Conservation (phyloP, 73 alveolate species). For the Tetrahymena borealis region DNA sequence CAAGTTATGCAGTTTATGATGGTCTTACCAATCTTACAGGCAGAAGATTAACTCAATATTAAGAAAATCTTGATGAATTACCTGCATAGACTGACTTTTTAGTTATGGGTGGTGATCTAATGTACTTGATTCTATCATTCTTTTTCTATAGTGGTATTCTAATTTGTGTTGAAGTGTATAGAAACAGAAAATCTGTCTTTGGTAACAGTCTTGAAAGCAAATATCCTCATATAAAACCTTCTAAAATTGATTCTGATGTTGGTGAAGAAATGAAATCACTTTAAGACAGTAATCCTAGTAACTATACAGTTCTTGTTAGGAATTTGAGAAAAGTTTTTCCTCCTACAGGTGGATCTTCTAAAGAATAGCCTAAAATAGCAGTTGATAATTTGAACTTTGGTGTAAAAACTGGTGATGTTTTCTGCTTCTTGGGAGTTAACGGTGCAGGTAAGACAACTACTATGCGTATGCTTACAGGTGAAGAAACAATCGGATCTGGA, state of each 20-base stretch:
- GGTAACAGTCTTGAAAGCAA: background rate
- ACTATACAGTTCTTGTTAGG: conserved; percentile 45
- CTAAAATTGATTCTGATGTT: conserved; percentile 42
- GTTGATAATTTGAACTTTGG: conserved; percentile 40
- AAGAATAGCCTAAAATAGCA: background rate
- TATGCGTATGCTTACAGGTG: conserved; percentile 18
- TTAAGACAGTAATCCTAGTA: conserved; percentile 39
- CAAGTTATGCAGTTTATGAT: background rate
- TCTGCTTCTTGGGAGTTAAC: conserved; percentile 50
- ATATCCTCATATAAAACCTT: conserved; percentile 12
- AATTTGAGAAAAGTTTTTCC: conserved; percentile 52
- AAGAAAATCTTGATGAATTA: conserved; percentile 3
- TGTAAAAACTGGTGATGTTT: conserved; percentile 56
- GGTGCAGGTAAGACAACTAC: conserved; percentile 60
- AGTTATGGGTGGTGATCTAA: conserved; percentile 37
- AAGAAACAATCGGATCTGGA: conserved; percentile 39
- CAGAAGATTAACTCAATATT: background rate
- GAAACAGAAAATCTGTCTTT: conserved; percentile 20
- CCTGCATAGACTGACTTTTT: conserved; percentile 15
- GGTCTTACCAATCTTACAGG: background rate
- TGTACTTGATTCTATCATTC: conserved; percentile 14
- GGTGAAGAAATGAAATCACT: conserved; percentile 21
- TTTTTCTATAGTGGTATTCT: conserved; percentile 5
- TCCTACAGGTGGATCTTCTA: conserved; percentile 13
- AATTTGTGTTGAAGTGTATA: conserved; percentile 14